Evolutionary conservation across 768 basidiomycete genomes (phyloP).

Genomic region (Calocybe indica): DNA sequence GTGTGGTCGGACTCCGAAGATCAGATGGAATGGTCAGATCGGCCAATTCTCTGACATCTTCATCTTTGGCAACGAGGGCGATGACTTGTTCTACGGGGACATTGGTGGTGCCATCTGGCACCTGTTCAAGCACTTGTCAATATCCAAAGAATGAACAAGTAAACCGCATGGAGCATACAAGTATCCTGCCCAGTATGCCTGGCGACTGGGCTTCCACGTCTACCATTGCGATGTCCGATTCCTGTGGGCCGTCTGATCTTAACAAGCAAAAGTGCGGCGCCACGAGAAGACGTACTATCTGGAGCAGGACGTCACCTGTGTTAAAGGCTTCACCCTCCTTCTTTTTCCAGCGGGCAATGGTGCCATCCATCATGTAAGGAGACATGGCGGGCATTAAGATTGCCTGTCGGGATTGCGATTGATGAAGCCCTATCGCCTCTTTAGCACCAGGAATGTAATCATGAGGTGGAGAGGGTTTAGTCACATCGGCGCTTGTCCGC

Average conservation of each 20-base stretch:
- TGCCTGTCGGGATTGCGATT: conserved; percentile 25
- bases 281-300: conserved; percentile 49
- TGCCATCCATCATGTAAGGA: conserved; percentile 85
- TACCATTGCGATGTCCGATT: conserved; percentile 74
- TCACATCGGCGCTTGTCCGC: too few relatives aligned
- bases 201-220: conserved; percentile 90
- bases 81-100: conserved; percentile 42
- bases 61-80: conserved; percentile 70
- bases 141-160: neutral
- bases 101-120: conserved; percentile 59
- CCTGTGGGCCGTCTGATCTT: conserved; percentile 30
- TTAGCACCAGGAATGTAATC: too few relatives aligned
- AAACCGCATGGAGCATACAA: conserved; percentile 40
- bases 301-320: conserved; percentile 69
- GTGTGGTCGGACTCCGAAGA: conserved; percentile 14
- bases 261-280: neutral
- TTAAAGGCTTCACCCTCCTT: conserved; percentile 67
- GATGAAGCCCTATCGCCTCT: conserved; percentile 25
- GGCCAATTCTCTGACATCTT: conserved; percentile 37
- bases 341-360: conserved; percentile 75
- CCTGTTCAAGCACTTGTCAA: conserved; percentile 28
- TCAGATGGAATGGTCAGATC: conserved; percentile 11
- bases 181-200: conserved; percentile 79
- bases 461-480: too few relatives aligned
- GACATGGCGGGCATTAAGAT: conserved; percentile 83